Evolutionary conservation across 306 rosid genomes (phyloP), one percentile per base, ranked within the genome.

Genomic region (Quercus alba): DNA sequence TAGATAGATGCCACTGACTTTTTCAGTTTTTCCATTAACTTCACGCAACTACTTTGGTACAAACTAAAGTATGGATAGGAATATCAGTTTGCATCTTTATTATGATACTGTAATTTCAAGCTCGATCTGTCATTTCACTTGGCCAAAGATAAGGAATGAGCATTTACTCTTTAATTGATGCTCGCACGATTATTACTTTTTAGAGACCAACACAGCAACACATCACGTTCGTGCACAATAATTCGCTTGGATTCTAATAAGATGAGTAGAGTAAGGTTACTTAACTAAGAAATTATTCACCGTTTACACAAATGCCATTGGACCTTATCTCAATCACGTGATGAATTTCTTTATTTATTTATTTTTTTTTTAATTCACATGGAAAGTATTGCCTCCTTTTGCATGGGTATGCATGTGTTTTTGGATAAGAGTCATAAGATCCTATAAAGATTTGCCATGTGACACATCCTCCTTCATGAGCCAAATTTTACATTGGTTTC

Each of bases 381-480:
- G 83, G 68, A 75, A 59, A 76, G 35, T 61, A 38, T 69, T 28
- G 35, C 61, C 51, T 49, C 52, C 68, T 85, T 81, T 64, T 57
- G 11, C 46, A 38, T 7, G 68, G 81, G 56, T 72, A 46, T 25
- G 26, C 26, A 25, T 74, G 49, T 69, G 2, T 10, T 56, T 75
- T 74, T 44, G 75, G 55, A 58, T 7, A 38, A 38, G 46, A 38
- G 2, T 68, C 61, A 23, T 57, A 23, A 28, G 61, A 54, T 73
- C 59, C 63, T 31, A 64, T 31, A 26, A 66, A 21, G 80, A 57
- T 72, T 75, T 75, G 52, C 64, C 70, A 44, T 58, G 72, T 64
- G 58, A 73, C 38, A 17, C 72, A 81, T 70, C 76, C 66, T 21
- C 19, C 28, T 73, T 49, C 54, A 49, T 49, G 54, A 12, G 54